Evolutionary conservation across 106 monocot species (phyloP).

Genomic region (Cymbidium sinense): DNA sequence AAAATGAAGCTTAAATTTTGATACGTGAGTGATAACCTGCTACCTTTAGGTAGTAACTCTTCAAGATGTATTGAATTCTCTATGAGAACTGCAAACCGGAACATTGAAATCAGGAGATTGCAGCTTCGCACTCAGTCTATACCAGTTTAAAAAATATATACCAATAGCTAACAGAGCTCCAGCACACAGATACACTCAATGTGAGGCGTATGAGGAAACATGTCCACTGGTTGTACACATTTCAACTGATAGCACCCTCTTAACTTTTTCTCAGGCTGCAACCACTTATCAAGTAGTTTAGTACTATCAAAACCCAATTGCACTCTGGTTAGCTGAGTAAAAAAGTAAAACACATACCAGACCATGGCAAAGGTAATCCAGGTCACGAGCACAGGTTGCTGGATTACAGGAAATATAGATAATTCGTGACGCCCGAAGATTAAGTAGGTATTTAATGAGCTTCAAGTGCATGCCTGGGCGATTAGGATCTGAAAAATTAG

Average conservation of each 20-base stretch:
- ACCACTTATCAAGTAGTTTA: neutral
- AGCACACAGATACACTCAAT: conserved; percentile 86
- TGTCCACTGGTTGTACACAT: conserved; percentile 82
- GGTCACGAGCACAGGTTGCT: conserved; percentile 88
- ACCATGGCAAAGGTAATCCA: conserved; percentile 92
- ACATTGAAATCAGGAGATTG: no score
- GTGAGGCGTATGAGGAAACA: conserved; percentile 98
- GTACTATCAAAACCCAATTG: neutral
- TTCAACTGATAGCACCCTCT: conserved; percentile 71
- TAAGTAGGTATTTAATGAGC: conserved; percentile 79
- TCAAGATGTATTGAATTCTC: no score
- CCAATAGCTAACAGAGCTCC: conserved; percentile 35
- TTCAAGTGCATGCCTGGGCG: conserved; percentile 96
- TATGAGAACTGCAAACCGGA: no score
- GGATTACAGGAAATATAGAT: conserved; percentile 97
- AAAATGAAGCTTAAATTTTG: no score
- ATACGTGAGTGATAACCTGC: no score
- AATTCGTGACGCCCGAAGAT: conserved; percentile 51
- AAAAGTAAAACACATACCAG: conserved; percentile 41
- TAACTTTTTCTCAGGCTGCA: conserved; percentile 60
- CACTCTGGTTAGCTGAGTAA: neutral
- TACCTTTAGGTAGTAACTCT: no score
- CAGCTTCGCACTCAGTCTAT: no score
- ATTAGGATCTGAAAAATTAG: conserved; percentile 74
- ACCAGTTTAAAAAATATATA: neutral